Conservation (phyloP, 257 asterid genomes). For the Fraxinus anomala region DNA sequence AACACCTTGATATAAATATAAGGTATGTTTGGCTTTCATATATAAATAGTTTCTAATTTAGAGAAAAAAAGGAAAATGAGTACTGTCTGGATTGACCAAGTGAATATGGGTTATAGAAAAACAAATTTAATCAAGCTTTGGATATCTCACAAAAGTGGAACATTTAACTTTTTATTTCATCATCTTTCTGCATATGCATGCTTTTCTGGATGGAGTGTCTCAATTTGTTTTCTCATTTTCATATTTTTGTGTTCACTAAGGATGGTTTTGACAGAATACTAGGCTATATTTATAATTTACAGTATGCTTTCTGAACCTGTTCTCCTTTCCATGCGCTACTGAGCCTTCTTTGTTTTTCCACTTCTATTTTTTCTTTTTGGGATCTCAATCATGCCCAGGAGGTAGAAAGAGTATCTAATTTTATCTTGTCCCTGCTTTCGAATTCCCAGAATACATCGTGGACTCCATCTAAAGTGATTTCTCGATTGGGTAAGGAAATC, state of each 20-base stretch:
- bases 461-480: slow-evolving; percentile 94
- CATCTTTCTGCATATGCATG: slow-evolving; percentile 6
- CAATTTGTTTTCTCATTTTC: not conserved
- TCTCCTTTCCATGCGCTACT: not conserved
- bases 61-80: not conserved
- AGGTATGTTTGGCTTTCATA: not conserved
- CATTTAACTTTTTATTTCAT: not conserved
- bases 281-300: slow-evolving; percentile 13
- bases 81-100: not conserved
- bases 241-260: not conserved
- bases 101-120: not conserved
- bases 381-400: not conserved
- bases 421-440: slow-evolving; percentile 16
- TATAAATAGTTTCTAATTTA: not conserved
- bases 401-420: not conserved
- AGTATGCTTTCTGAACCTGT: not conserved
- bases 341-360: not conserved
- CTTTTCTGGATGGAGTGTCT: not conserved
- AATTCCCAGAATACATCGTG: slow-evolving; percentile 60
- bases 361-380: not conserved
- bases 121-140: not conserved
- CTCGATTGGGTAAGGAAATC: slow-evolving; percentile 89
- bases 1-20: not conserved
- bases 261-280: slow-evolving; percentile 2
- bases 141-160: not conserved